phyloP scores from a whole-genome alignment of 2,329 filamentous ascomycete genomes.

The Fusarium sp. region DNA sequence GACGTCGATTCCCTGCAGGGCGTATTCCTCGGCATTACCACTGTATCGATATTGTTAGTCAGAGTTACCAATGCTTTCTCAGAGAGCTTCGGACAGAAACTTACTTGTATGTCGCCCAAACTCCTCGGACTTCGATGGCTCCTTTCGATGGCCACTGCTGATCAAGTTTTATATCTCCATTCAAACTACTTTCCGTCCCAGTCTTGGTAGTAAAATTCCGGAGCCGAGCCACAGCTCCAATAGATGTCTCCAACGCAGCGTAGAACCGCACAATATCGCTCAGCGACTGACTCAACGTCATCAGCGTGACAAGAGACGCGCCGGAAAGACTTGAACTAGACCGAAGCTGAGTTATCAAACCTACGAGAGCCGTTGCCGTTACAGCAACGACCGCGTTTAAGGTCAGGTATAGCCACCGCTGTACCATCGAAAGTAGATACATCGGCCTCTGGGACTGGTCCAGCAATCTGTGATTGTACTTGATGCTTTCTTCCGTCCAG shows the following conservation, averaged over 20 bases:
- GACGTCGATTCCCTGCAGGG: background rate
- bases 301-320: background rate
- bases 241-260: background rate
- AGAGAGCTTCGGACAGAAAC: background rate
- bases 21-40: background rate
- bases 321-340: background rate
- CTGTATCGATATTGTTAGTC: rapidly evolving
- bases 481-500: background rate
- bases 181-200: background rate
- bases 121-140: background rate
- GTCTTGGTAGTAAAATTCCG: background rate
- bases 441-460: background rate
- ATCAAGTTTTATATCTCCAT: background rate
- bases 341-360: background rate
- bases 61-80: background rate
- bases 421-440: background rate
- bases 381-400: background rate
- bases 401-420: background rate
- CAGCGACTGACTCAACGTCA: background rate
- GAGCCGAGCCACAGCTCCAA: background rate
- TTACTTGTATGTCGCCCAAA: background rate
- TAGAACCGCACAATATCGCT: background rate
- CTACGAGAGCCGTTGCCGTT: background rate
- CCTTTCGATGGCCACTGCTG: background rate
- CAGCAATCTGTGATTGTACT: background rate